These are phyloP conservation scores for Ceratobasidium sp. DNA, from an alignment of 1,284 basidiomycete species.

Conservation along the genomic window DNA sequence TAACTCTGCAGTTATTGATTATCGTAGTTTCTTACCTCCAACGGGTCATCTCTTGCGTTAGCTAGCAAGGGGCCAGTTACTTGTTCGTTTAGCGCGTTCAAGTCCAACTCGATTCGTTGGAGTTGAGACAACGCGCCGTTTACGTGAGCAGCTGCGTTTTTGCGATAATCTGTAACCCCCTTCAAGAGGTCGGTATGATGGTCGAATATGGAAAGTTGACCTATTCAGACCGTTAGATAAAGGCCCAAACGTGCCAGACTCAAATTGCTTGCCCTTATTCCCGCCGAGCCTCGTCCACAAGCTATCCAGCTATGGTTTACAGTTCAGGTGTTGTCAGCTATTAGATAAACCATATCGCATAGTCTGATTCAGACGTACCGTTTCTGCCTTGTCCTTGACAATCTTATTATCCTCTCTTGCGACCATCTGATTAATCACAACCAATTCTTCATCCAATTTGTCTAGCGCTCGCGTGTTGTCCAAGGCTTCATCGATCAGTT, in stretches of 20 bases:
- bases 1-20: neutral
- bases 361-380: slow-evolving; percentile 8
- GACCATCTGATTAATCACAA: slow-evolving; percentile 29
- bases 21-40: slow-evolving; percentile 17
- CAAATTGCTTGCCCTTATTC: slow-evolving; percentile 25
- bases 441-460: slow-evolving; percentile 23
- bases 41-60: slow-evolving; percentile 23
- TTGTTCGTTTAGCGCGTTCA: slow-evolving; percentile 39
- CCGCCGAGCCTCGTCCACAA: slow-evolving; percentile 43
- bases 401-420: slow-evolving; percentile 14
- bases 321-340: neutral
- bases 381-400: neutral
- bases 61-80: slow-evolving; percentile 20
- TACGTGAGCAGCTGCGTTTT: slow-evolving; percentile 22
- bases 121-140: slow-evolving; percentile 30
- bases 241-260: neutral
- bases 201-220: slow-evolving; percentile 8
- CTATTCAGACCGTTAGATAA: neutral
- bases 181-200: slow-evolving; percentile 23
- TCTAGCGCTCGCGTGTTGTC: slow-evolving; percentile 26
- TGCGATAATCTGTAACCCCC: slow-evolving; percentile 33
- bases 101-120: slow-evolving; percentile 18
- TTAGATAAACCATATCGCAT: neutral
- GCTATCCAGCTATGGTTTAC: slow-evolving; percentile 25
- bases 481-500: slow-evolving; percentile 39